phyloP scores from a whole-genome alignment of 257 asterid genomes.

The Nicotiana benthamiana region DNA sequence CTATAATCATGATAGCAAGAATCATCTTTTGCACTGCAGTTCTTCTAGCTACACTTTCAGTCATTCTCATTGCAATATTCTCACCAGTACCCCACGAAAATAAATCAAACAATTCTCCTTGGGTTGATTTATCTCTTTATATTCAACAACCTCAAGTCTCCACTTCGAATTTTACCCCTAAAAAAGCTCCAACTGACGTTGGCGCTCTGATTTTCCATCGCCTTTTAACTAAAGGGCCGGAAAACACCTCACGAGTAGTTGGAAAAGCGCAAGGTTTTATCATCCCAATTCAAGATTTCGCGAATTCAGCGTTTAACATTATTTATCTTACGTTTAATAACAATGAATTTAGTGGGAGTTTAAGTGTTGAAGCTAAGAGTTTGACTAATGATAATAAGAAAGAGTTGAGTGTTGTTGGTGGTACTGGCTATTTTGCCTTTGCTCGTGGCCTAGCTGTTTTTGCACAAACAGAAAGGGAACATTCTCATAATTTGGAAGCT shows the following conservation, averaged over 20 bases:
- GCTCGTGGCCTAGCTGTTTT: slow-evolving; percentile 73
- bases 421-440: slow-evolving; percentile 85
- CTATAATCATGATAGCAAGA: slow-evolving; percentile 37
- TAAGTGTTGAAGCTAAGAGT: slow-evolving; percentile 54
- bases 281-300: slow-evolving; percentile 60
- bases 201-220: slow-evolving; percentile 66
- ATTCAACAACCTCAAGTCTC: slow-evolving; percentile 50
- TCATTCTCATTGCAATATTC: slow-evolving; percentile 55
- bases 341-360: slow-evolving; percentile 45
- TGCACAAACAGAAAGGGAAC: slow-evolving; percentile 27
- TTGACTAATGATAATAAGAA: slow-evolving; percentile 33
- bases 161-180: slow-evolving; percentile 4
- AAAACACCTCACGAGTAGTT: slow-evolving; percentile 50
- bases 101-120: slow-evolving; percentile 15
- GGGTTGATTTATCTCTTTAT: slow-evolving; percentile 47
- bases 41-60: slow-evolving; percentile 54
- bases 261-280: slow-evolving; percentile 79
- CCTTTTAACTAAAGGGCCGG: slow-evolving; percentile 55
- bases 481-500: slow-evolving; percentile 26
- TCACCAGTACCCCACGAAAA: slow-evolving; percentile 50
- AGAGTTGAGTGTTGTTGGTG: slow-evolving; percentile 62
- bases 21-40: slow-evolving; percentile 64
- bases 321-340: slow-evolving; percentile 63
- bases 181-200: slow-evolving; percentile 22
- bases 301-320: slow-evolving; percentile 58